Evolutionary conservation across 306 rosid species (phyloP).

Genomic region (Glycyrrhiza uralensis): DNA sequence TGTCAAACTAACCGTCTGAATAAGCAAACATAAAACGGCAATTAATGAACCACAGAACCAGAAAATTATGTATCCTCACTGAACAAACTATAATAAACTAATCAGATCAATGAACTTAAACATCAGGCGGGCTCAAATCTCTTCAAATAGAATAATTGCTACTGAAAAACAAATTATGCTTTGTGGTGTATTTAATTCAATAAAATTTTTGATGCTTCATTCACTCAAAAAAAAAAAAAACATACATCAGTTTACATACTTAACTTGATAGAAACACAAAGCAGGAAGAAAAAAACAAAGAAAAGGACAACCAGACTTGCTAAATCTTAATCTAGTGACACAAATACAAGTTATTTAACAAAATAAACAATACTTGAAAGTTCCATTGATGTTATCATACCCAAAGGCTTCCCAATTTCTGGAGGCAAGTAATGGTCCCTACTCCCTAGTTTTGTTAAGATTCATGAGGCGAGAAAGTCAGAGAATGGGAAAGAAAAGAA

Average conservation of each 20-base stretch:
- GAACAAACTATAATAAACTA: background rate
- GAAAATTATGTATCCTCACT: background rate
- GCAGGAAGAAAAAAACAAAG: background rate
- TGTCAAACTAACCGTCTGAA: background rate
- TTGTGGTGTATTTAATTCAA: background rate
- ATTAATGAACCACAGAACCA: background rate
- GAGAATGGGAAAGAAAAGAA: too few relatives aligned
- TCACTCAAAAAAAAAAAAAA: background rate
- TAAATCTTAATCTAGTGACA: background rate
- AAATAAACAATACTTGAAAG: background rate
- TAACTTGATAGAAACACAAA: background rate
- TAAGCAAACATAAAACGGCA: background rate
- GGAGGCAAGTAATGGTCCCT: background rate
- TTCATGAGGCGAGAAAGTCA: too few relatives aligned
- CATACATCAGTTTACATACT: background rate
- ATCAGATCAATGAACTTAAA: constrained; percentile 11
- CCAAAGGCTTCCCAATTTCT: background rate
- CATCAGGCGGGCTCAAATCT: background rate
- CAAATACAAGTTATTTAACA: background rate
- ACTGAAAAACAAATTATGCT: background rate
- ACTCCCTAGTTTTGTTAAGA: too few relatives aligned
- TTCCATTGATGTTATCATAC: background rate
- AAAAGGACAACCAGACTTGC: background rate
- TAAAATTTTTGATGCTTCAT: background rate
- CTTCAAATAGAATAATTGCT: background rate